Conservation (phyloP, 768 basidiomycete species). For the Pleurotus platypus region DNA sequence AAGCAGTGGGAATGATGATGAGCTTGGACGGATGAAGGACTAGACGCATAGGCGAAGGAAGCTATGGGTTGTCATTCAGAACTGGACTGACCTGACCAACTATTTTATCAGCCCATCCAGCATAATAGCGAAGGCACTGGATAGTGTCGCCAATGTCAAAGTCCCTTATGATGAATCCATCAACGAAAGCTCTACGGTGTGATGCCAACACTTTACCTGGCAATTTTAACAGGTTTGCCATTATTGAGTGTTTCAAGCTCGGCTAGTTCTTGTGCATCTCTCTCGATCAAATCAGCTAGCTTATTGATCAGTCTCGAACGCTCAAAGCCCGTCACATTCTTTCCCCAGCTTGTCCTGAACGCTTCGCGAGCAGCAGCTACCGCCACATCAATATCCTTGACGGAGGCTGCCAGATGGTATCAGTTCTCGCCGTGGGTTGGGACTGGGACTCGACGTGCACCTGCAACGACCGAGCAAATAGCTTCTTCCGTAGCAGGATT, state of each 20-base stretch:
- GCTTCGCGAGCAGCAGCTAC: slow-evolving; percentile 81
- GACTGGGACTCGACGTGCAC: slow-evolving; percentile 19
- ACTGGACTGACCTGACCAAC: slow-evolving; percentile 62
- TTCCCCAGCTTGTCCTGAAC: slow-evolving; percentile 86
- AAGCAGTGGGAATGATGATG: background rate
- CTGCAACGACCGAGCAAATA: slow-evolving; percentile 67
- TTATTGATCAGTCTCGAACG: slow-evolving; percentile 79
- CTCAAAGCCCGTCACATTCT: slow-evolving; percentile 81
- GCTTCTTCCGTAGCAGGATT: slow-evolving; percentile 81
- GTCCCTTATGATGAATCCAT: slow-evolving; percentile 41
- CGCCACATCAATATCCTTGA: slow-evolving; percentile 78
- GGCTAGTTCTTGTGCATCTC: slow-evolving; percentile 76
- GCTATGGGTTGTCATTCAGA: background rate
- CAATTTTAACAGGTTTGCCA: slow-evolving; percentile 76
- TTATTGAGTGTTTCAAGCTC: slow-evolving; percentile 87
- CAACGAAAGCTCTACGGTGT: background rate
- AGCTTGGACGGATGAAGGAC: background rate
- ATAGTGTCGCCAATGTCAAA: slow-evolving; percentile 78
- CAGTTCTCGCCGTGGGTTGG: background rate
- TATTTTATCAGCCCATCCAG: slow-evolving; percentile 96
- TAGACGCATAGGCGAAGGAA: background rate
- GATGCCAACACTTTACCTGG: slow-evolving; percentile 22
- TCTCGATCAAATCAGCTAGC: slow-evolving; percentile 87
- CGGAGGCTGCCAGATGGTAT: slow-evolving; percentile 41
- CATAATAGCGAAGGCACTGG: slow-evolving; percentile 85